These are phyloP conservation scores for Ogataea philodendri DNA, from an alignment of 805 yeast species.

Conservation along the genomic window DNA sequence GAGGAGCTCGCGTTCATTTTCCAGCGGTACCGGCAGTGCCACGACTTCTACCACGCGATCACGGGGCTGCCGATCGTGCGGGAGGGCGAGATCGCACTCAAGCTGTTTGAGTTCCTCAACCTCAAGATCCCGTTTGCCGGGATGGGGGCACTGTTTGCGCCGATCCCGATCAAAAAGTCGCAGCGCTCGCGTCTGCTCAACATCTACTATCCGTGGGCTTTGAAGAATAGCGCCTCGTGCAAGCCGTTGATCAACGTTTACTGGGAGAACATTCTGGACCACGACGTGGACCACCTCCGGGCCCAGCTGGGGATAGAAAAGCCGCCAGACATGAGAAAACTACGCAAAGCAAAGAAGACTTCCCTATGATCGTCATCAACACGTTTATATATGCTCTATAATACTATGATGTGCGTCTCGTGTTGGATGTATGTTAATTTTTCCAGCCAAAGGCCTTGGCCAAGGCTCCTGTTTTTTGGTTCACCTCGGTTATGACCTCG, in stretches of 20 bases:
- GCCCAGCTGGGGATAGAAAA: conserved; percentile 65
- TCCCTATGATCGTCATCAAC: conserved; percentile 2
- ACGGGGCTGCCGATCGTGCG: conserved; percentile 86
- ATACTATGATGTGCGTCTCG: no score
- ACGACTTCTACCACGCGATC: conserved; percentile 92
- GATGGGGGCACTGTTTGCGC: conserved; percentile 86
- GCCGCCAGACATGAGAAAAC: conserved; percentile 75
- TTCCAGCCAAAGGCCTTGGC: conserved; percentile 1
- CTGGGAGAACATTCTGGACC: conserved; percentile 83
- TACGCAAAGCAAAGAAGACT: conserved; percentile 45
- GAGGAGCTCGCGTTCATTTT: conserved; percentile 90
- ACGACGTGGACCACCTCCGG: conserved; percentile 72
- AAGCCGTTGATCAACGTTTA: conserved; percentile 81
- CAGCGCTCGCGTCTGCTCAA: conserved; percentile 64
- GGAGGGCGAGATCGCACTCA: conserved; percentile 96
- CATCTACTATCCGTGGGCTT: conserved; percentile 86
- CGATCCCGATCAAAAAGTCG: conserved; percentile 62
- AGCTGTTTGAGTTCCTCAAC: conserved; percentile 88
- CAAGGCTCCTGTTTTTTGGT: conserved; percentile 20
- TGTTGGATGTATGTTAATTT: conserved; percentile 8
- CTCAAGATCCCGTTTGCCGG: conserved; percentile 96
- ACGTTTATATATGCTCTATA: conserved; percentile 8
- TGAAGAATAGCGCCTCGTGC: conserved; percentile 65
- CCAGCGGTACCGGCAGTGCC: conserved; percentile 94
- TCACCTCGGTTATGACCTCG: conserved; percentile 27